phyloP scores from a whole-genome alignment of 345 rosid genomes.

The Lumnitzera littorea region DNA sequence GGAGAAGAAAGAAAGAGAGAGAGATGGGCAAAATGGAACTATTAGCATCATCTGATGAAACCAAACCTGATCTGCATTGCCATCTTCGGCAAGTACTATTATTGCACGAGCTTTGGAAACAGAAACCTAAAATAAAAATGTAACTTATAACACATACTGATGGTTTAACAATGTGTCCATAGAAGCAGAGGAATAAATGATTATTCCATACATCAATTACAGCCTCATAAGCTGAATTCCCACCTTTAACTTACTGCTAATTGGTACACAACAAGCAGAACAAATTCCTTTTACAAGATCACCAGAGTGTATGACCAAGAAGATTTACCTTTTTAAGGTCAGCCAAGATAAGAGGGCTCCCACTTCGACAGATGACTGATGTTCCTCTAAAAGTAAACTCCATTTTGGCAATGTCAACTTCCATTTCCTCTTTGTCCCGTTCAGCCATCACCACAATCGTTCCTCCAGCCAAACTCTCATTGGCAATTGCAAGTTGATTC shows the following conservation, averaged over 20 bases:
- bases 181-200: too few relatives aligned
- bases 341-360: conserved; percentile 64
- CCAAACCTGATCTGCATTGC: conserved; percentile 79
- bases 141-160: neutral
- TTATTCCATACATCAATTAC: too few relatives aligned
- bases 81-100: conserved; percentile 68
- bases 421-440: conserved; percentile 79
- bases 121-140: conserved; percentile 37
- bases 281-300: too few relatives aligned
- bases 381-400: conserved; percentile 71
- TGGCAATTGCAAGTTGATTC: conserved; percentile 63
- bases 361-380: conserved; percentile 66
- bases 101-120: conserved; percentile 73
- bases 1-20: too few relatives aligned
- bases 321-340: conserved; percentile 54
- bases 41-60: conserved; percentile 10
- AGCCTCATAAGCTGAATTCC: too few relatives aligned
- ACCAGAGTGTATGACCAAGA: too few relatives aligned
- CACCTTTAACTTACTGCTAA: too few relatives aligned
- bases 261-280: too few relatives aligned
- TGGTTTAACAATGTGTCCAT: neutral
- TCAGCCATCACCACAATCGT: conserved; percentile 75
- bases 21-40: conserved; percentile 1
- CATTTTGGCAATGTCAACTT: conserved; percentile 70
- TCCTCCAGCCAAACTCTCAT: conserved; percentile 76